A percentile compares a stretch with the other conserved stretches of the same genome.
phyloP scores from a whole-genome alignment of 176 grass and related monocot species.

The Oropetium thomaeum region DNA sequence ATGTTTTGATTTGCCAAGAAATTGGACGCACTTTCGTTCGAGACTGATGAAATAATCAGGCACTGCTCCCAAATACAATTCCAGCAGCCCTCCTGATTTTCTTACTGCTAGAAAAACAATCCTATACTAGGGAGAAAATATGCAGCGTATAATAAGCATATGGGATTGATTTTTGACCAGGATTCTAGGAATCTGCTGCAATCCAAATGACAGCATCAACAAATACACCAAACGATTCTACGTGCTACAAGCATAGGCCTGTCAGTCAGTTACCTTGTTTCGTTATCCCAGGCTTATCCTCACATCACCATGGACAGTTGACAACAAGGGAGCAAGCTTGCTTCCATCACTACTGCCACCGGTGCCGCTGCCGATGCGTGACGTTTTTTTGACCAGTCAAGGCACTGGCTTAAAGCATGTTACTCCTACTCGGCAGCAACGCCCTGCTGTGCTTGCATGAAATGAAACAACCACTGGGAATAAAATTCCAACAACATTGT shows the following conservation, averaged over 20 bases:
- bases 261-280: conserved; percentile 33
- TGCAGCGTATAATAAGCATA: background rate
- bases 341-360: conserved; percentile 21
- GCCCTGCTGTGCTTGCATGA: conserved; percentile 11
- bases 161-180: conserved; percentile 30
- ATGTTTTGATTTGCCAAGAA: conserved; percentile 3
- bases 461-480: conserved; percentile 24
- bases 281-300: conserved; percentile 27
- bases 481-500: conserved; percentile 41
- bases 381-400: conserved; percentile 48
- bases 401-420: conserved; percentile 10
- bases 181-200: conserved; percentile 20
- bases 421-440: conserved; percentile 6
- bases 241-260: conserved; percentile 1
- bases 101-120: background rate
- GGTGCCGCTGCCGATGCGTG: conserved; percentile 22
- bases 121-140: background rate
- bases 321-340: conserved; percentile 26
- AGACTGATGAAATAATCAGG: background rate
- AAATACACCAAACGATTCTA: conserved; percentile 24
- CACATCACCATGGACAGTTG: conserved; percentile 25
- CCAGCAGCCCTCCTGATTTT: background rate
- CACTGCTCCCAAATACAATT: background rate
- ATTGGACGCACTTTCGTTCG: background rate
- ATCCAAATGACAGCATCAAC: conserved; percentile 34